phyloP scores from a whole-genome alignment of 2,329 filamentous ascomycete genomes.

The Rhinocladiella similis region DNA sequence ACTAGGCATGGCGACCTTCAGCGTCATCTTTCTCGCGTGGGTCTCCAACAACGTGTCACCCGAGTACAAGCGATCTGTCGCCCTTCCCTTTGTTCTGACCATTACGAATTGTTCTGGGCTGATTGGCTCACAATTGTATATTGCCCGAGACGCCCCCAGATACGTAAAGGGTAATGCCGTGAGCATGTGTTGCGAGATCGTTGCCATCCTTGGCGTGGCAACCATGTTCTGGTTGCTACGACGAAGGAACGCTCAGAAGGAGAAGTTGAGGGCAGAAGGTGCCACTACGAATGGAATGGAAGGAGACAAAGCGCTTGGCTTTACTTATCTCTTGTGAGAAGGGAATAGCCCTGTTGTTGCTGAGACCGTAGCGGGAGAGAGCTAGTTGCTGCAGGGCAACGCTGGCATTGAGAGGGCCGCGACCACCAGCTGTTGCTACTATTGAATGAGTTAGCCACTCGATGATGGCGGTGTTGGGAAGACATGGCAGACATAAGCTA shows the following conservation, averaged over 20 bases:
- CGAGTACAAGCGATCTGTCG: slow-evolving; percentile 35
- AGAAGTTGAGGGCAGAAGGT: slow-evolving; percentile 30
- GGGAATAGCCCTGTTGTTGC: too few species aligned
- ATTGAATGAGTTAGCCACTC: too few species aligned
- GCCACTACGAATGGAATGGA: slow-evolving; percentile 30
- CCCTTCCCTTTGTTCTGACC: slow-evolving; percentile 33
- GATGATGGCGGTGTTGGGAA: too few species aligned
- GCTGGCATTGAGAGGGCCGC: too few species aligned
- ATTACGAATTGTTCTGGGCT: slow-evolving; percentile 33
- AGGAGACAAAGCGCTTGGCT: slow-evolving; percentile 28
- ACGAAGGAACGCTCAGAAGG: slow-evolving; percentile 31
- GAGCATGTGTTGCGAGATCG: slow-evolving; percentile 27
- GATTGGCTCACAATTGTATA: slow-evolving; percentile 35
- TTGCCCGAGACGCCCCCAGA: slow-evolving; percentile 32
- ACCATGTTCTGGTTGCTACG: slow-evolving; percentile 31
- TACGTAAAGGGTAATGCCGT: slow-evolving; percentile 33
- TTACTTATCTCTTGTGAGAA: slow-evolving; percentile 28
- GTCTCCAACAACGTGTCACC: slow-evolving; percentile 36
- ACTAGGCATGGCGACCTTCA: slow-evolving; percentile 14
- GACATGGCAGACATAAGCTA: too few species aligned
- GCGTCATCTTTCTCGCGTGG: slow-evolving; percentile 32
- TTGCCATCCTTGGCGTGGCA: slow-evolving; percentile 18
- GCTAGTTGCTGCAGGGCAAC: too few species aligned
- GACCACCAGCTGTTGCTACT: too few species aligned
- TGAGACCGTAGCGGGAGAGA: too few species aligned